A percentile compares a stretch with the other conserved stretches of the same genome.
These are phyloP conservation scores for Sinapis alba DNA, from an alignment of 441 rosid genomes.

Conservation along the genomic window DNA sequence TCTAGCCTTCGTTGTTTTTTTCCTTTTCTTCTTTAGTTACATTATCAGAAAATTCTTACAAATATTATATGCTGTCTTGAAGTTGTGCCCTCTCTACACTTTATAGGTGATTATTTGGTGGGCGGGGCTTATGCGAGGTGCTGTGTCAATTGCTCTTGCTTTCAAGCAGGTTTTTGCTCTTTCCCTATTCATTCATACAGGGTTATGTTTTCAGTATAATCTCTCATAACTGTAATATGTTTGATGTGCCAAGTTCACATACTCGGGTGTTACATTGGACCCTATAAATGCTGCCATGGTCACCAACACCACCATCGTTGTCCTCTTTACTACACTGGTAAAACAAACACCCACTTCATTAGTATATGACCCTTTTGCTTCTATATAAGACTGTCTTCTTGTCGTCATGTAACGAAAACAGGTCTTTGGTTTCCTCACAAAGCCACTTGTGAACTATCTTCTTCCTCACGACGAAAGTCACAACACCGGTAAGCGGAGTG, in stretches of 20 bases:
- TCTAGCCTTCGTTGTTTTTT: conserved; percentile 25
- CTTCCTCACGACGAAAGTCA: conserved; percentile 50
- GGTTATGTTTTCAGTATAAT: background rate
- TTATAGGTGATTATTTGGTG: conserved; percentile 84
- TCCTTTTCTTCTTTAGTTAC: background rate
- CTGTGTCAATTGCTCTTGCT: conserved; percentile 91
- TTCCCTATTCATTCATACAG: background rate
- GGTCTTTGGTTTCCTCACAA: conserved; percentile 90
- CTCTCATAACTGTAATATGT: conserved; percentile 13
- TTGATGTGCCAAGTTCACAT: conserved; percentile 65
- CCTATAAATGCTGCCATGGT: conserved; percentile 76
- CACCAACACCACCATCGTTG: conserved; percentile 71
- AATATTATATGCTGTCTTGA: background rate
- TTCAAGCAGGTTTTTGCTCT: conserved; percentile 70
- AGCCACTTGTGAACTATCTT: conserved; percentile 62
- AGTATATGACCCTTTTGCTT: background rate
- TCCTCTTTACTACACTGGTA: conserved; percentile 85
- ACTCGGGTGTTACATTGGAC: conserved; percentile 72
- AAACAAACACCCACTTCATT: conserved; percentile 18
- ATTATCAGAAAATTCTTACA: background rate
- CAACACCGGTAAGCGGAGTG: conserved; percentile 23
- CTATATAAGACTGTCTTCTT: background rate
- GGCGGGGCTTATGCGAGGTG: conserved; percentile 96
- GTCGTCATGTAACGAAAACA: conserved; percentile 28
- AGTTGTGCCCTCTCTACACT: conserved; percentile 11